Conservation (phyloP, 306 rosid genomes). For the Mimosa bimucronata region DNA sequence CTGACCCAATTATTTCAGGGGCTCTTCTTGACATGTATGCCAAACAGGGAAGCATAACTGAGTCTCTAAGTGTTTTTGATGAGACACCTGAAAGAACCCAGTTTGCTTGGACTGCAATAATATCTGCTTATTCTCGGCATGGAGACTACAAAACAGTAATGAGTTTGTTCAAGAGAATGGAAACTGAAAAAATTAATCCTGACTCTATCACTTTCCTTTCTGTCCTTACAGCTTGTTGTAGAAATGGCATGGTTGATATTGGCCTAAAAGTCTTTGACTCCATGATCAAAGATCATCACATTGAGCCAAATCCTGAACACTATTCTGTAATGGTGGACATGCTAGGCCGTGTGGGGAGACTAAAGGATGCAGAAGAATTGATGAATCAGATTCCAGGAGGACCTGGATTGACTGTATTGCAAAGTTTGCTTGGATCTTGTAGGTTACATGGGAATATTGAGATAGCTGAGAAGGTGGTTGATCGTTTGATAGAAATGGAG, state of each 20-base stretch:
- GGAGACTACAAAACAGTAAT: slow-evolving; percentile 71
- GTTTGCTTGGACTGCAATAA: slow-evolving; percentile 80
- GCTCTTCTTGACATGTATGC: slow-evolving; percentile 90
- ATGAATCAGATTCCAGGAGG: slow-evolving; percentile 60
- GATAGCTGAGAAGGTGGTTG: slow-evolving; percentile 66
- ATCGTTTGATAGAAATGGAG: slow-evolving; percentile 62
- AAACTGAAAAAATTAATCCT: slow-evolving; percentile 55
- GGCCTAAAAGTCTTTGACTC: slow-evolving; percentile 61
- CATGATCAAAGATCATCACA: slow-evolving; percentile 59
- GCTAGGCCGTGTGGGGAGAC: slow-evolving; percentile 70
- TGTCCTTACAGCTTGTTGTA: slow-evolving; percentile 67
- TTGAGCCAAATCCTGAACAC: slow-evolving; percentile 74
- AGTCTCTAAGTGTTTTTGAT: slow-evolving; percentile 64
- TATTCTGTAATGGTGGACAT: slow-evolving; percentile 82
- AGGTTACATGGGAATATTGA: slow-evolving; percentile 67
- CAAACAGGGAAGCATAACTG: slow-evolving; percentile 72
- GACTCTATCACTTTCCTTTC: slow-evolving; percentile 82
- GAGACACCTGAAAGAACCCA: slow-evolving; percentile 61
- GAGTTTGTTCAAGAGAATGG: slow-evolving; percentile 66
- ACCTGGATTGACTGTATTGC: slow-evolving; percentile 69
- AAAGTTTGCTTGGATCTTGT: slow-evolving; percentile 86
- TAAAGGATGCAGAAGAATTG: slow-evolving; percentile 72
- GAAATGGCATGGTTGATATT: slow-evolving; percentile 77
- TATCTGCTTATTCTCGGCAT: slow-evolving; percentile 76
- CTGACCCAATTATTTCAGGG: slow-evolving; percentile 62